Evolutionary conservation across 2,329 filamentous ascomycete species (phyloP).

Genomic region (Botrytis galanthina): DNA sequence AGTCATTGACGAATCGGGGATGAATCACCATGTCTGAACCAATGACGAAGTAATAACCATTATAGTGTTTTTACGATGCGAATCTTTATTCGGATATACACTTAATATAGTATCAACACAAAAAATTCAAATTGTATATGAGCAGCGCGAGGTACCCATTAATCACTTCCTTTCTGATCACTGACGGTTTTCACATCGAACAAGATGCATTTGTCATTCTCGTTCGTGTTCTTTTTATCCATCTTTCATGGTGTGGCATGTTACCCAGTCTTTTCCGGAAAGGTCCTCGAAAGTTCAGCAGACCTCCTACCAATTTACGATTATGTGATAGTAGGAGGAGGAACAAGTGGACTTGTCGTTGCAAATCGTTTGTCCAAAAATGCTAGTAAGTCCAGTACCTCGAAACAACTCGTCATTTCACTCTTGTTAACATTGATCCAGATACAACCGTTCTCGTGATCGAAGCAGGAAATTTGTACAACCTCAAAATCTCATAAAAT

Average conservation of each 20-base stretch:
- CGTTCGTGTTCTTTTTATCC: neutral
- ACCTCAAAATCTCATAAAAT: neutral
- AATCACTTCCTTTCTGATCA: neutral
- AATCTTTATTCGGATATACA: neutral
- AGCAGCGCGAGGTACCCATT: neutral
- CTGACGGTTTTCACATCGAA: neutral
- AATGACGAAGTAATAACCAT: neutral
- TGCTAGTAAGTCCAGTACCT: neutral
- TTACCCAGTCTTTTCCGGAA: neutral
- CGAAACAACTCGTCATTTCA: neutral
- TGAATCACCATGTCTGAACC: neutral
- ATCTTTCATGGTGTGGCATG: neutral
- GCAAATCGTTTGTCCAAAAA: slow-evolving; percentile 13
- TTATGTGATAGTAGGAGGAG: slow-evolving; percentile 20
- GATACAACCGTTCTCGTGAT: slow-evolving; percentile 17
- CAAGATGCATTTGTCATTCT: neutral
- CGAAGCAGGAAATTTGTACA: slow-evolving; percentile 16
- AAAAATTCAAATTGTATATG: neutral
- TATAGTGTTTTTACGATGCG: neutral
- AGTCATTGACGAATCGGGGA: neutral
- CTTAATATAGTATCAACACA: neutral
- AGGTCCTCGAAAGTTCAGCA: neutral
- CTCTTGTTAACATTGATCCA: neutral
- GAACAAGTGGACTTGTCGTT: slow-evolving; percentile 17
- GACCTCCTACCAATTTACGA: slow-evolving; percentile 17